Percentiles rank a stretch among this genome's conserved stretches.
These are phyloP conservation scores for Xanthoceras sorbifolium DNA, from an alignment of 345 rosid genomes.

Conservation along the genomic window DNA sequence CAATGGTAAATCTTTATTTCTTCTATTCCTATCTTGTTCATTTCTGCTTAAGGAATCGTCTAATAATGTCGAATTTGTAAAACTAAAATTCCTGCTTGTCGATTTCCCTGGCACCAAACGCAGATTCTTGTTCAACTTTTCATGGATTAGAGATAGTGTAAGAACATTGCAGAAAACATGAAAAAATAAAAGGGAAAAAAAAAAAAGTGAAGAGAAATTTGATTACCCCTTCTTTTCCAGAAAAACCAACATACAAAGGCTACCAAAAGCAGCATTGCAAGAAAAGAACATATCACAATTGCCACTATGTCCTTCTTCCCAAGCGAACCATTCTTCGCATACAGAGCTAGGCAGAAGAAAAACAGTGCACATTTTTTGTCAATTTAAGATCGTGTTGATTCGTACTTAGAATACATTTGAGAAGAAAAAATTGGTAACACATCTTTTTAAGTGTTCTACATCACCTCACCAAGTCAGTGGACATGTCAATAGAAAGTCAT, in stretches of 20 bases:
- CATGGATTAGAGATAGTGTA: background rate
- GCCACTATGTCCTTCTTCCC: constrained; percentile 4
- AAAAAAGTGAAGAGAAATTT: background rate
- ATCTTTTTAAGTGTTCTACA: no score
- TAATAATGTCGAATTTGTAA: constrained; percentile 28
- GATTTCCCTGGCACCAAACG: constrained; percentile 26
- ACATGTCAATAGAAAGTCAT: background rate
- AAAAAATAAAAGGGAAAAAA: no score
- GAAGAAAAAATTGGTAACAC: no score
- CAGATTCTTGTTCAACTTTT: background rate
- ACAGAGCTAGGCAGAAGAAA: constrained; percentile 15
- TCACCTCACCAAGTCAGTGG: background rate
- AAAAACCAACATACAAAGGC: background rate
- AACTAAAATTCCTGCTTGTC: constrained; percentile 14
- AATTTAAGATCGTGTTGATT: no score
- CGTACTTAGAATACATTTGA: no score
- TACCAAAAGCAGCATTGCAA: constrained; percentile 1
- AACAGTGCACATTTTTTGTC: background rate
- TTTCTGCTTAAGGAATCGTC: constrained; percentile 32
- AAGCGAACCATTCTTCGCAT: constrained; percentile 1
- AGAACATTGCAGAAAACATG: background rate
- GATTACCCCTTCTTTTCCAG: constrained; percentile 18
- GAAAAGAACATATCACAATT: constrained; percentile 2
- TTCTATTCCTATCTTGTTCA: constrained; percentile 36
- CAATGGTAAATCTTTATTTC: constrained; percentile 44